Evolutionary conservation across 352 stramenopile species (phyloP).

Genomic region (Phytophthora fragariaefolia): DNA sequence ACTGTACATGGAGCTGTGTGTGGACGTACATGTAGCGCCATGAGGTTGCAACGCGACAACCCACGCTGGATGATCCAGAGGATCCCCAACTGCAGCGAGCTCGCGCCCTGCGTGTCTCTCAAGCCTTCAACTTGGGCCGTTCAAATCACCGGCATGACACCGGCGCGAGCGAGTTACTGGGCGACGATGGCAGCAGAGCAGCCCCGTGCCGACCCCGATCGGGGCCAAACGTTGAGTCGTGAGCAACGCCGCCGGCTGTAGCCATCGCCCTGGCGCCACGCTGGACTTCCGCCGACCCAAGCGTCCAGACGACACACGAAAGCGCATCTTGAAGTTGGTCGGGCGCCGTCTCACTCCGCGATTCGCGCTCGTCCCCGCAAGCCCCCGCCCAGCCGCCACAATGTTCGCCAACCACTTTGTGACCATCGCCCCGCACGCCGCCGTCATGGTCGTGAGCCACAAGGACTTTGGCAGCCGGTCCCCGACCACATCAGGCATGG

Average conservation of each 20-base stretch:
- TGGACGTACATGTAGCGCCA: too few species aligned
- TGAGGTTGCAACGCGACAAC: too few species aligned
- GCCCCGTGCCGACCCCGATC: neutral
- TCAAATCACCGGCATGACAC: neutral
- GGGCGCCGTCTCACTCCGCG: slow-evolving; percentile 36
- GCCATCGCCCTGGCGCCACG: slow-evolving; percentile 1
- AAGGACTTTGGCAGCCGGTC: slow-evolving; percentile 14
- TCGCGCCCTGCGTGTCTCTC: slow-evolving; percentile 10
- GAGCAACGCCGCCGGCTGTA: neutral
- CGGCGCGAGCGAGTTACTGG: too few species aligned
- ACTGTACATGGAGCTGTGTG: too few species aligned
- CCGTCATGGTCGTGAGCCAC: slow-evolving; percentile 27
- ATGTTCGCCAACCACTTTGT: slow-evolving; percentile 48
- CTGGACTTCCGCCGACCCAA: slow-evolving; percentile 9
- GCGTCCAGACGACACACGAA: slow-evolving; percentile 25
- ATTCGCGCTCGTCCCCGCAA: slow-evolving; percentile 19
- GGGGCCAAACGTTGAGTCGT: too few species aligned
- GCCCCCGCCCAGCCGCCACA: neutral
- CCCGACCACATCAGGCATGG: neutral
- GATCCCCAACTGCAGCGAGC: too few species aligned
- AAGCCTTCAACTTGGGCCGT: slow-evolving; percentile 16
- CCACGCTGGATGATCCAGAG: neutral
- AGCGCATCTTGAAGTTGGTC: slow-evolving; percentile 29
- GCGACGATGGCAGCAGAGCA: neutral
- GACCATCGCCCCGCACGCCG: slow-evolving; percentile 41